phyloP scores from a whole-genome alignment of 23 red algal species.

The Chondrus crispus region DNA sequence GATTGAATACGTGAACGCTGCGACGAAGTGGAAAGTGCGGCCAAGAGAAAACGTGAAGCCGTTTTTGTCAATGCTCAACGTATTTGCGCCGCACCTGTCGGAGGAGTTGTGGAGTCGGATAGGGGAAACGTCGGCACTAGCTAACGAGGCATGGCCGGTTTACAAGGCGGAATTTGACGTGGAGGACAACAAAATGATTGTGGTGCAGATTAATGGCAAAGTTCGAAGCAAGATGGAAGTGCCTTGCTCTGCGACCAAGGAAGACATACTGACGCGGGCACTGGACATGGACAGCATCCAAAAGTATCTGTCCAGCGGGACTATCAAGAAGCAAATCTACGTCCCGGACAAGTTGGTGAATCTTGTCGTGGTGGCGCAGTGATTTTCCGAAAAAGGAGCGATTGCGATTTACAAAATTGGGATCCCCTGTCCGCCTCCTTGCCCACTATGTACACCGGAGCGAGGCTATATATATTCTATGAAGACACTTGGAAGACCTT shows the following conservation, averaged over 20 bases:
- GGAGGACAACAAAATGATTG: constrained; percentile 67
- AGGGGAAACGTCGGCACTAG: constrained; percentile 44
- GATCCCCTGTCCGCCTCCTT: no score
- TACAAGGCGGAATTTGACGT: constrained; percentile 68
- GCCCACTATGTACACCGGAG: no score
- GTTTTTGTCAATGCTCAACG: constrained; percentile 78
- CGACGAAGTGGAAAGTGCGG: constrained; percentile 79
- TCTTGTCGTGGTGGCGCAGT: constrained; percentile 57
- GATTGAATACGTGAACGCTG: constrained; percentile 96
- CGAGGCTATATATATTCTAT: no score
- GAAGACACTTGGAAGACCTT: not conserved
- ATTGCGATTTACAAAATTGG: no score
- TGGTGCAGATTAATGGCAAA: constrained; percentile 96
- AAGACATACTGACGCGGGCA: constrained; percentile 65
- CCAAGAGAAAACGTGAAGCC: constrained; percentile 58
- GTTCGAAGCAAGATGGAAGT: constrained; percentile 72
- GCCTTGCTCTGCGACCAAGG: constrained; percentile 47
- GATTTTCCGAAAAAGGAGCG: no score
- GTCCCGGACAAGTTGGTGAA: constrained; percentile 94
- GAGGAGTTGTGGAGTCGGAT: constrained; percentile 95
- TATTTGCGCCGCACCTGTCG: constrained; percentile 90
- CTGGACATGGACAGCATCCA: constrained; percentile 45
- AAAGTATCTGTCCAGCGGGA: constrained; percentile 51
- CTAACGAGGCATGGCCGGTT: constrained; percentile 72
- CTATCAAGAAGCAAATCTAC: constrained; percentile 85